Evolutionary conservation across 148 eudicot genomes (phyloP).

Genomic region (Bassia scoparia): DNA sequence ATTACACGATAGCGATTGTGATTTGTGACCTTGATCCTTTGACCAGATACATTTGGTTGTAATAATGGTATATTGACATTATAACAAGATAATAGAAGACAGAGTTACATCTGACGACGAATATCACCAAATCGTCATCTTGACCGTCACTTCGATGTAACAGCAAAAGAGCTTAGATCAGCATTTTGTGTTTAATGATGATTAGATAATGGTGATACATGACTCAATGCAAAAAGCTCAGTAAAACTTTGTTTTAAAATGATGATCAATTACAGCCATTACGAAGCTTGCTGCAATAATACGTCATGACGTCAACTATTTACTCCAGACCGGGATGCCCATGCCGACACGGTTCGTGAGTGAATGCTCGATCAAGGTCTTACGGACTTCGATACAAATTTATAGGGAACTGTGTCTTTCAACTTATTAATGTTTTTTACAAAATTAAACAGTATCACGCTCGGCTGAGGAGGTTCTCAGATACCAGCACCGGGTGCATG

Average conservation of each 20-base stretch:
- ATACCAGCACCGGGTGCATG: too few species aligned
- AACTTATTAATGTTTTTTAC: too few species aligned
- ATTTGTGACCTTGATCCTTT: not conserved
- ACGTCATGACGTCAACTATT: too few species aligned
- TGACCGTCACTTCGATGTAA: not conserved
- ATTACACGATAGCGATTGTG: not conserved
- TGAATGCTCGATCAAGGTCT: too few species aligned
- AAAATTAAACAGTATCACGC: too few species aligned
- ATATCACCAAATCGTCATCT: conserved; percentile 19
- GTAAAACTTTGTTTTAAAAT: not conserved
- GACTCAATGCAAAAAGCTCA: conserved; percentile 8
- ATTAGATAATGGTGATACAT: not conserved
- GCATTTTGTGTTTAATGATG: not conserved
- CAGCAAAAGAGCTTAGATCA: not conserved
- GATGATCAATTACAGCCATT: not conserved
- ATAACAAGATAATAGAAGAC: not conserved
- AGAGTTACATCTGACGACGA: conserved; percentile 7
- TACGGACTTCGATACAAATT: too few species aligned
- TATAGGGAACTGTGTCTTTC: too few species aligned
- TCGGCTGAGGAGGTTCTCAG: too few species aligned
- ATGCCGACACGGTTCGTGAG: too few species aligned
- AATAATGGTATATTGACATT: not conserved
- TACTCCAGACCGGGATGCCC: too few species aligned
- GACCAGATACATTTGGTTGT: not conserved
- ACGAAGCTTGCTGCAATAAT: too few species aligned